Conservation (phyloP, 768 basidiomycete species). For the Roridomyces roridus region DNA sequence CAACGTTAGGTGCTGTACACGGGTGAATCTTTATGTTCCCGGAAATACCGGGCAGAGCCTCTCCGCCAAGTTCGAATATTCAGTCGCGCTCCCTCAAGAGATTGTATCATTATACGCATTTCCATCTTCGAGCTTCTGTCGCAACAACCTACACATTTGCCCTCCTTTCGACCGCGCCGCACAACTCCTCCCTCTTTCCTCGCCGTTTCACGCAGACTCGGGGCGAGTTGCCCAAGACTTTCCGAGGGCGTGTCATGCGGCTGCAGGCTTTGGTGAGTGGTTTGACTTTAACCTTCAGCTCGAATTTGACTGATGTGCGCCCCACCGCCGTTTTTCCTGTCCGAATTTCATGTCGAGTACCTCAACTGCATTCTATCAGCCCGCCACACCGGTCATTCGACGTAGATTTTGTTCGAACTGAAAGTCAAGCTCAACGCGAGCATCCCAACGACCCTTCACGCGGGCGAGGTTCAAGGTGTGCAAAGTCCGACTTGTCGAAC, state of each 20-base stretch:
- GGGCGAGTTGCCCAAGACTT: constrained; percentile 51
- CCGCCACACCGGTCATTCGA: constrained; percentile 30
- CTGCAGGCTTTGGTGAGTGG: constrained; percentile 51
- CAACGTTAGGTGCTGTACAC: no score
- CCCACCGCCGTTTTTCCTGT: constrained; percentile 19
- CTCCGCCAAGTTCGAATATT: no score
- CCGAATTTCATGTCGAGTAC: constrained; percentile 38
- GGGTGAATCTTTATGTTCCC: no score
- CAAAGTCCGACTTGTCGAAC: no score
- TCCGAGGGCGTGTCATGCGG: constrained; percentile 62
- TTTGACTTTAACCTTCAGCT: constrained; percentile 61
- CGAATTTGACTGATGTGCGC: constrained; percentile 50
- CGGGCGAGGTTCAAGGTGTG: constrained; percentile 24
- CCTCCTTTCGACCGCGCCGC: constrained; percentile 66
- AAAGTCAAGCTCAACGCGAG: constrained; percentile 39
- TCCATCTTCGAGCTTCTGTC: background rate
- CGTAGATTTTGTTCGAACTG: constrained; percentile 36
- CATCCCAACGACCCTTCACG: constrained; percentile 32
- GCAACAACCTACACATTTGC: constrained; percentile 65
- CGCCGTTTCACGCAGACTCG: constrained; percentile 48
- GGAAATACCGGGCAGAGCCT: no score
- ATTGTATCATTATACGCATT: background rate
- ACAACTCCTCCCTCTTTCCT: constrained; percentile 56
- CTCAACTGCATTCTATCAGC: constrained; percentile 34
- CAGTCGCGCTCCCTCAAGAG: no score